These are phyloP conservation scores for Ascobolus immersus DNA, from an alignment of 495 filamentous ascomycete genomes.

Conservation along the genomic window DNA sequence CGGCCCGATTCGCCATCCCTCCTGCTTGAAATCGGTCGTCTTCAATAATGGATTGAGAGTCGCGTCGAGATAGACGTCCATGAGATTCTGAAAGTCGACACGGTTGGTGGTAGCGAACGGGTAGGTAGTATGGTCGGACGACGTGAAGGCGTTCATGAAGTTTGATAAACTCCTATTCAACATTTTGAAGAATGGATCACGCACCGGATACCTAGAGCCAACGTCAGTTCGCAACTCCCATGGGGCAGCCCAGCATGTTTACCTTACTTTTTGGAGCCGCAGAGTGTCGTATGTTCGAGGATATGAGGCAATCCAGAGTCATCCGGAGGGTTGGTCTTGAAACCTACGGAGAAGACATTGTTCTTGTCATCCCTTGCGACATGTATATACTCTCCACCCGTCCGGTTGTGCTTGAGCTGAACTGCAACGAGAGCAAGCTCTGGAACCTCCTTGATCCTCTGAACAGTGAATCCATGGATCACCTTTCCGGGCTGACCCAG, in stretches of 20 bases:
- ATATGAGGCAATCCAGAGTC: slow-evolving; percentile 93
- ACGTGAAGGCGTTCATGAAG: slow-evolving; percentile 98
- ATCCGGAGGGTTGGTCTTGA: slow-evolving; percentile 95
- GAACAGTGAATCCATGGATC: slow-evolving; percentile 76
- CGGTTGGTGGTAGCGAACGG: slow-evolving; percentile 94
- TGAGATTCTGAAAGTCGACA: slow-evolving; percentile 81
- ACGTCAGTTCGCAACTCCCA: too few relatives aligned
- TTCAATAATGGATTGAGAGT: slow-evolving; percentile 74
- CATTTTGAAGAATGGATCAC: slow-evolving; percentile 99
- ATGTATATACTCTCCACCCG: slow-evolving; percentile 84
- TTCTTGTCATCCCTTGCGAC: slow-evolving; percentile 84
- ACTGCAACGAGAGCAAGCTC: slow-evolving; percentile 81
- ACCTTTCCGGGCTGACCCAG: slow-evolving; percentile 57
- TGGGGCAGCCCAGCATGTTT: slow-evolving; percentile 2
- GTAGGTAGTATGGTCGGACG: slow-evolving; percentile 89
- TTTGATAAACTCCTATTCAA: slow-evolving; percentile 87
- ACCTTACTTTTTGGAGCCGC: slow-evolving; percentile 76
- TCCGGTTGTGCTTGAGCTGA: slow-evolving; percentile 73
- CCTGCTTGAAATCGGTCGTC: slow-evolving; percentile 75
- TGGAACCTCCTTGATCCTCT: slow-evolving; percentile 68
- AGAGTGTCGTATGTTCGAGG: slow-evolving; percentile 86
- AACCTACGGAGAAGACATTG: slow-evolving; percentile 96
- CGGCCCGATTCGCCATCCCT: slow-evolving; percentile 87
- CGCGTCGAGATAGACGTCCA: slow-evolving; percentile 90
- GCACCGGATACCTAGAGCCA: slow-evolving; percentile 56